Percentiles rank a stretch among this genome's conserved stretches.
Evolutionary conservation across 257 asterid species (phyloP).

Genomic region (Thymus quinquecostatus): DNA sequence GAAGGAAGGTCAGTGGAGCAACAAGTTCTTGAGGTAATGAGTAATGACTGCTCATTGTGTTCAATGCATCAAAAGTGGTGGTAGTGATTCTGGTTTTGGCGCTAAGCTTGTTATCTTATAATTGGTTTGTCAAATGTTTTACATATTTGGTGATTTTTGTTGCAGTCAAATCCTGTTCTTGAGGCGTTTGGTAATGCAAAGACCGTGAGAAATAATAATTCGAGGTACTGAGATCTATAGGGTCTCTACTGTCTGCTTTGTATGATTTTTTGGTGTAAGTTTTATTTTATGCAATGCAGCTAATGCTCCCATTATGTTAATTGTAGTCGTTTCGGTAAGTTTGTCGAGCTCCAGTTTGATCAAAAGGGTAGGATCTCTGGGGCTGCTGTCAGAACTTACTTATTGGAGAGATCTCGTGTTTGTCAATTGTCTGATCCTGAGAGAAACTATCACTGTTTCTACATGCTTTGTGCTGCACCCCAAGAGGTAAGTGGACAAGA

Average conservation of each 20-base stretch:
- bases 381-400: slow-evolving; percentile 98
- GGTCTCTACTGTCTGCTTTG: slow-evolving; percentile 8
- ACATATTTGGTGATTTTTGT: slow-evolving; percentile 32
- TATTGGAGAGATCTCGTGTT: slow-evolving; percentile 98
- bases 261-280: slow-evolving; percentile 4
- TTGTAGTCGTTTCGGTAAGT: slow-evolving; percentile 98
- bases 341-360: slow-evolving; percentile 98
- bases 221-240: slow-evolving; percentile 60
- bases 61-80: neutral
- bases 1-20: slow-evolving; percentile 97
- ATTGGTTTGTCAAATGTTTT: slow-evolving; percentile 4
- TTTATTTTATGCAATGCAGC: slow-evolving; percentile 20
- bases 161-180: slow-evolving; percentile 98
- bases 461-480: slow-evolving; percentile 99
- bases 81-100: slow-evolving; percentile 24
- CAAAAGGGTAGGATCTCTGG: slow-evolving; percentile 89
- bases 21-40: slow-evolving; percentile 92
- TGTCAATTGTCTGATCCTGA: slow-evolving; percentile 99
- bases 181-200: slow-evolving; percentile 99
- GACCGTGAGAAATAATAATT: slow-evolving; percentile 96
- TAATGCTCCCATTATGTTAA: slow-evolving; percentile 33
- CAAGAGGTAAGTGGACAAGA: slow-evolving; percentile 59
- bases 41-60: slow-evolving; percentile 47
- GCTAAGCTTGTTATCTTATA: slow-evolving; percentile 12
- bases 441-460: slow-evolving; percentile 98